Evolutionary conservation across 768 basidiomycete species (phyloP), one percentile per base, ranked within the genome.

Genomic region (Suillus spraguei): DNA sequence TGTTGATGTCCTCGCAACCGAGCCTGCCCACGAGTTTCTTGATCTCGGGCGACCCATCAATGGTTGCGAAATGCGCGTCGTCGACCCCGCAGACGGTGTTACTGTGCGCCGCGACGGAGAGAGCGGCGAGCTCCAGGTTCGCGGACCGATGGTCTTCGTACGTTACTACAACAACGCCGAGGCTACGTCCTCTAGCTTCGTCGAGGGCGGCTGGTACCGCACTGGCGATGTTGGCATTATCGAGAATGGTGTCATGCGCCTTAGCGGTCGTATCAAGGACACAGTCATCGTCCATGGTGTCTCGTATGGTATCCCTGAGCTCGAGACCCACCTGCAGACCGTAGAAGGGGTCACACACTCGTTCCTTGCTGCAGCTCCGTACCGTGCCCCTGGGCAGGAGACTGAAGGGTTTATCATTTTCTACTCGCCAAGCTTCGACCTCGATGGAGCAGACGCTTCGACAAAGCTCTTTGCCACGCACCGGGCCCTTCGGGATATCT

Each of bases 211-310:
- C 7, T 88, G 86, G 86, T 83, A 84, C 72, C 81, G 80, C 66
- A 87, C 86, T 20, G 87, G 87, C 1, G 87, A 88, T 66, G 71
- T 83, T 8, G 84, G 80, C 5, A 69, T 75, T 38, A 68, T 83
- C 14, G 64, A 71, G 44, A 69, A 72, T 8, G 73, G 76, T 6
- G 72, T 69, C 61, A 70, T 82, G 60, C 72, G 71, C 50, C 67
- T 81, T 24, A 70, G 76, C 54, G 77, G 78, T 3, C 71, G 79
- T 52, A 77, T 79, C 65, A 80, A 80, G 64, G 77, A 79, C 52
- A 73, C 70, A 38, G 68, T 80, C 63, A 79, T 78, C 52, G 76
- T 80, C 63, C 78, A 80, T 60, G 78, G 79, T 28, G 74, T 77
- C 62, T 75, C 77, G 28, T 73, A 78, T 63, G 72, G 71, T 28